Conservation (phyloP, 192 early-diverging fungal species). For the Jimgerdemannia lactiflua region DNA sequence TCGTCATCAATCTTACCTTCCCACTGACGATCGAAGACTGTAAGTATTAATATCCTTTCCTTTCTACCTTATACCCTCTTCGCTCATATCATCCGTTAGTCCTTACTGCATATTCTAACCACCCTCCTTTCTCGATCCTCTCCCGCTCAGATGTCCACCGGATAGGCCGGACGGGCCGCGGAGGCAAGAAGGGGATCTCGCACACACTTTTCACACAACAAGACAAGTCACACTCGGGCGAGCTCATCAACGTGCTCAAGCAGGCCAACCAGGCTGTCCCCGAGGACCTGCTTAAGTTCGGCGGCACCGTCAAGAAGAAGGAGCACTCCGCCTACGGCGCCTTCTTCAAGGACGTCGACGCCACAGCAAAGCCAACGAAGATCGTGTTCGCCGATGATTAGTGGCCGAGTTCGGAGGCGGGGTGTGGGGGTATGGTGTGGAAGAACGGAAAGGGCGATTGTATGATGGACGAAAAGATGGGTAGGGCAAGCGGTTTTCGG, state of each 20-base stretch:
- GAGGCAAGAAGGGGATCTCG: conserved; percentile 84
- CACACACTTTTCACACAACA: conserved; percentile 92
- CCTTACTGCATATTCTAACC: background rate
- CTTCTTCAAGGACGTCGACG: conserved; percentile 90
- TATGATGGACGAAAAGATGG: too few relatives aligned
- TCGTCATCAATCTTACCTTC: conserved; percentile 96
- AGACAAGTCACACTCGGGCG: conserved; percentile 87
- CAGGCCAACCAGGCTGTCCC: conserved; percentile 86
- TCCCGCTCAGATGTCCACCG: conserved; percentile 62
- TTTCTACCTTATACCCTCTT: background rate
- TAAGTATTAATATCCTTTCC: background rate
- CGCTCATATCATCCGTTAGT: too few relatives aligned
- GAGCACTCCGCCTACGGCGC: conserved; percentile 93
- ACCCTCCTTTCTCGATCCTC: conserved; percentile 6
- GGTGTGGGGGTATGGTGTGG: background rate
- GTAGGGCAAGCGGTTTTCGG: too few relatives aligned
- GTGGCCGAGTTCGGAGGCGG: background rate
- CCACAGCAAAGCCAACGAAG: conserved; percentile 81
- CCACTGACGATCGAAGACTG: conserved; percentile 94
- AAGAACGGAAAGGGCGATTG: too few relatives aligned
- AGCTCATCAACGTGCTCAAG: conserved; percentile 89
- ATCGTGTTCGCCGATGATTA: conserved; percentile 74
- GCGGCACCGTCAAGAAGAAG: conserved; percentile 97
- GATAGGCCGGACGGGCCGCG: conserved; percentile 95
- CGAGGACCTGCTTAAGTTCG: conserved; percentile 87